Evolutionary conservation across 140 eudicot species (phyloP).

Genomic region (Bidens hawaiensis): DNA sequence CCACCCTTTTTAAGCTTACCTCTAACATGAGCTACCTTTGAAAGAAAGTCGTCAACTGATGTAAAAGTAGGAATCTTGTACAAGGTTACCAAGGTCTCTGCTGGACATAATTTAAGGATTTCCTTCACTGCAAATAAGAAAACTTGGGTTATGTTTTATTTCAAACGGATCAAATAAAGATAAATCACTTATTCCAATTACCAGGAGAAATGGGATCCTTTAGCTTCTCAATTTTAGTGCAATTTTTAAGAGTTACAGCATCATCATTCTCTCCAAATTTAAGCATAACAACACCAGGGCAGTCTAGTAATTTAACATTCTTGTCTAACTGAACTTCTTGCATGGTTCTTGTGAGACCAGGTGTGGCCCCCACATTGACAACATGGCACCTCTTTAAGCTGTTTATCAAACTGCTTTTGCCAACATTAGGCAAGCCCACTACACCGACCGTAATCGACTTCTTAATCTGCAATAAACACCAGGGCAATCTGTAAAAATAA

Average conservation of each 20-base stretch:
- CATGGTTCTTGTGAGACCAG: conserved; percentile 91
- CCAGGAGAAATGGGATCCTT: conserved; percentile 90
- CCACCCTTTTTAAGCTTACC: conserved; percentile 96
- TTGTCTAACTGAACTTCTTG: conserved; percentile 95
- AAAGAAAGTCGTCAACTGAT: conserved; percentile 83
- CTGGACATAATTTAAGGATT: conserved; percentile 78
- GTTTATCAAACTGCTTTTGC: conserved; percentile 96
- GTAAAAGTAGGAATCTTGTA: conserved; percentile 79
- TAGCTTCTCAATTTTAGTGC: conserved; percentile 81
- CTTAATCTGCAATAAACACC: conserved; percentile 55
- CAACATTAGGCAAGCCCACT: conserved; percentile 94
- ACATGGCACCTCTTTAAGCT: conserved; percentile 90
- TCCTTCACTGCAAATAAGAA: conserved; percentile 60
- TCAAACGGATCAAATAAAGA: not conserved
- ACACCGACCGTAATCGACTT: conserved; percentile 83
- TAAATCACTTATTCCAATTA: conserved; percentile 14
- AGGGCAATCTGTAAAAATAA: not conserved
- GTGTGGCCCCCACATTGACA: conserved; percentile 91
- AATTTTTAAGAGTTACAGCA: conserved; percentile 74
- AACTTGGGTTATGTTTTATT: not conserved
- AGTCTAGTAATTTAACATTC: conserved; percentile 77
- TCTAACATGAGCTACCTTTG: conserved; percentile 80
- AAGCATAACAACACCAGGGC: conserved; percentile 97
- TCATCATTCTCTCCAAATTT: conserved; percentile 62
- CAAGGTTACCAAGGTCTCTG: conserved; percentile 57